These are phyloP conservation scores for Talaromyces sp. DNA, from an alignment of 2,329 filamentous ascomycete genomes.

Conservation along the genomic window DNA sequence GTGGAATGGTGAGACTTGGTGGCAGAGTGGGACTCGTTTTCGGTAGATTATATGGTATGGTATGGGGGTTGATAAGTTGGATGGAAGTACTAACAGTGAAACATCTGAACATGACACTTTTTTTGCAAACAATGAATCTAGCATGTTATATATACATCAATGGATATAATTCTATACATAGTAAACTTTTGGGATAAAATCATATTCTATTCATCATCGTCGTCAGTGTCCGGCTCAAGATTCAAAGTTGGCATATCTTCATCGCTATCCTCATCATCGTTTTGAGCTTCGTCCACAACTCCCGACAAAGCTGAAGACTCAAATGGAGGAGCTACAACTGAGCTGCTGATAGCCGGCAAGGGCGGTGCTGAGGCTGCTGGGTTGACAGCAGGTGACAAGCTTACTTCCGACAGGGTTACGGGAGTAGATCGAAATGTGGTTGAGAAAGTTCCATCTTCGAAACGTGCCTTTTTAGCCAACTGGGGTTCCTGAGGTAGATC, in stretches of 20 bases:
- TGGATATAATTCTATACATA: neutral
- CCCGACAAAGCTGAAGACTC: neutral
- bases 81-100: neutral
- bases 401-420: constrained; percentile 16
- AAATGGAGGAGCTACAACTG: neutral
- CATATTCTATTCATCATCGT: constrained; percentile 30
- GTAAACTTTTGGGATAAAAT: neutral
- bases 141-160: neutral
- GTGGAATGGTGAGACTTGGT: constrained; percentile 62
- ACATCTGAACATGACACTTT: neutral
- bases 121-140: neutral
- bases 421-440: constrained; percentile 12
- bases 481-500: neutral
- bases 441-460: constrained; percentile 18
- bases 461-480: constrained; percentile 29
- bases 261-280: constrained; percentile 40
- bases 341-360: neutral
- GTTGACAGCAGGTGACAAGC: constrained; percentile 12
- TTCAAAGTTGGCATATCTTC: constrained; percentile 48
- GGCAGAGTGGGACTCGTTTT: constrained; percentile 48
- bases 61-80: neutral
- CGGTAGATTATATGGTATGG: constrained; percentile 16
- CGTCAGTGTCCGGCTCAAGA: constrained; percentile 44
- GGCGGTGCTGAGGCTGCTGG: constrained; percentile 9
- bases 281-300: constrained; percentile 1